Evolutionary conservation across 2,329 filamentous ascomycete genomes (phyloP).

Genomic region (Biscogniauxia sp.): DNA sequence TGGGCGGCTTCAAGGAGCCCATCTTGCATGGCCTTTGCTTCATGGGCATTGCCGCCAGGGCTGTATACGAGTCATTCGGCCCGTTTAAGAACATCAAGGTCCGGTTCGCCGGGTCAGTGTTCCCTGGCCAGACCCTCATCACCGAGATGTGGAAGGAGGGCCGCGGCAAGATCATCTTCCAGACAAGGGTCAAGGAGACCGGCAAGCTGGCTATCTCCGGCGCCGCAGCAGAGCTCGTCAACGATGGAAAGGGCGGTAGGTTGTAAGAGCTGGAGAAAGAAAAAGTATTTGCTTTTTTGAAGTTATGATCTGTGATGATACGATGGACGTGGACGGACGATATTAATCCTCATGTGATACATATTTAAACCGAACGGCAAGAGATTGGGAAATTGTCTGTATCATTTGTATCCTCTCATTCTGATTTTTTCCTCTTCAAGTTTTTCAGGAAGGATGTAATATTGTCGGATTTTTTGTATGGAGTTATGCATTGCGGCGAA

Average conservation of each 20-base stretch:
- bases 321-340: not conserved
- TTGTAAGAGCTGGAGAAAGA: slow-evolving; percentile 16
- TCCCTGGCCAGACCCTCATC: slow-evolving; percentile 84
- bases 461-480: too few relatives aligned
- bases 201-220: slow-evolving; percentile 84
- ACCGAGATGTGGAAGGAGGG: slow-evolving; percentile 94
- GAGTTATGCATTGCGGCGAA: too few relatives aligned
- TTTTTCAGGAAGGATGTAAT: too few relatives aligned
- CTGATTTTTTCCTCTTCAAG: too few relatives aligned
- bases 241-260: slow-evolving; percentile 30
- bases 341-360: not conserved
- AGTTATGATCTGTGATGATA: not conserved
- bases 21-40: slow-evolving; percentile 97
- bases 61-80: slow-evolving; percentile 81
- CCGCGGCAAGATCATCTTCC: slow-evolving; percentile 68
- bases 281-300: not conserved
- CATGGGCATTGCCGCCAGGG: slow-evolving; percentile 89
- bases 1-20: slow-evolving; percentile 90
- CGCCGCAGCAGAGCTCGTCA: slow-evolving; percentile 70
- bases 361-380: not conserved
- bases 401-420: not conserved
- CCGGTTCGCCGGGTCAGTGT: slow-evolving; percentile 79
- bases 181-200: slow-evolving; percentile 87
- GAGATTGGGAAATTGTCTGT: not conserved
- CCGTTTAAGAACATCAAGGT: slow-evolving; percentile 90